phyloP scores from a whole-genome alignment of 164 flowering plant genomes.

The Vitis labrusca region DNA sequence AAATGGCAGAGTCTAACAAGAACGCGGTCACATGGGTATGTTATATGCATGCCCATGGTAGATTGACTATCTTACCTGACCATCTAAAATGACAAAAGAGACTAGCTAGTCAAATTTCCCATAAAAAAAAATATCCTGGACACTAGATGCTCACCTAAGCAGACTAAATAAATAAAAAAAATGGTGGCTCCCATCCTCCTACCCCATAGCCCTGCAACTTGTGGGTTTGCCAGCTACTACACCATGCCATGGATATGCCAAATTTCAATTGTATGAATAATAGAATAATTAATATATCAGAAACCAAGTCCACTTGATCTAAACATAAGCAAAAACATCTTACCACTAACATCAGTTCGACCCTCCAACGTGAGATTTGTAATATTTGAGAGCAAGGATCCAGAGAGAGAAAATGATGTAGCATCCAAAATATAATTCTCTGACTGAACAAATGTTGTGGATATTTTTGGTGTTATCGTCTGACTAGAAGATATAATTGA shows the following conservation, averaged over 20 bases:
- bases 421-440: slow-evolving; percentile 6
- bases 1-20: neutral
- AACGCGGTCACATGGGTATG: neutral
- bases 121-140: neutral
- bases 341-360: slow-evolving; percentile 67
- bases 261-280: neutral
- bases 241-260: neutral
- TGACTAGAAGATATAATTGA: slow-evolving; percentile 36
- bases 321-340: slow-evolving; percentile 9
- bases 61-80: neutral
- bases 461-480: slow-evolving; percentile 4
- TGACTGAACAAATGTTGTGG: slow-evolving; percentile 8
- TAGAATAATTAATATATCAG: neutral
- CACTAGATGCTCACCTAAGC: neutral
- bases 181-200: neutral
- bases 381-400: slow-evolving; percentile 31
- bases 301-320: neutral
- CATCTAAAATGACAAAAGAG: neutral
- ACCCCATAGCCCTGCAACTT: neutral
- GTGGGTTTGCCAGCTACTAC: neutral
- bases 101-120: neutral
- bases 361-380: slow-evolving; percentile 68
- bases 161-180: neutral
- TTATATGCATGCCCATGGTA: neutral
- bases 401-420: slow-evolving; percentile 3